A percentile compares a stretch with the other conserved stretches of the same genome.
Conservation (phyloP, 257 asterid species). For the Datura wrightii region DNA sequence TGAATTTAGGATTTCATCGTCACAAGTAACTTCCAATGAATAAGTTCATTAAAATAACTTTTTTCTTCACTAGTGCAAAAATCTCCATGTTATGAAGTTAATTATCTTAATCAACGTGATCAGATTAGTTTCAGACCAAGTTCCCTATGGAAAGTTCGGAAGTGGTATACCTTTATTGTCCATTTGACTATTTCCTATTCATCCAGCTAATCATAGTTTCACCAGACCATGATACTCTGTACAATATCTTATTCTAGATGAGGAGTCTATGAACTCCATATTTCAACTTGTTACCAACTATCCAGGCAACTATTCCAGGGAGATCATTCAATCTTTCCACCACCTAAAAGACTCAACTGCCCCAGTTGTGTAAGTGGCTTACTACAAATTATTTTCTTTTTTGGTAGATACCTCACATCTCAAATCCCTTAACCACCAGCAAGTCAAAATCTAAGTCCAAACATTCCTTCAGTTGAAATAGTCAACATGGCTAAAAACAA, state of each 20-base stretch:
- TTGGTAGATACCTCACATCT: not conserved
- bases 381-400: not conserved
- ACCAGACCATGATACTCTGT: not conserved
- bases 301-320: not conserved
- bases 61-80: not conserved
- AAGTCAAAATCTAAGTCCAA: constrained; percentile 10
- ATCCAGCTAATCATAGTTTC: not conserved
- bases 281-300: not conserved
- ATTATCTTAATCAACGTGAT: not conserved
- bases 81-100: not conserved
- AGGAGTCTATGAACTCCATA: not conserved
- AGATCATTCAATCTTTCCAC: not conserved
- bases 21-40: not conserved
- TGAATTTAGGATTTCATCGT: constrained; percentile 16
- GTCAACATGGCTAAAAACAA: constrained; percentile 3
- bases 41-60: not conserved
- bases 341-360: not conserved
- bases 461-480: not conserved
- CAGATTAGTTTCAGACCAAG: not conserved
- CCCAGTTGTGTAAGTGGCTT: not conserved
- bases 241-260: not conserved
- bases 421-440: constrained; percentile 1
- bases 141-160: not conserved
- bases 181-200: not conserved
- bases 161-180: not conserved